Conservation (phyloP, 768 basidiomycete species). For the Tulasnella sp. region DNA sequence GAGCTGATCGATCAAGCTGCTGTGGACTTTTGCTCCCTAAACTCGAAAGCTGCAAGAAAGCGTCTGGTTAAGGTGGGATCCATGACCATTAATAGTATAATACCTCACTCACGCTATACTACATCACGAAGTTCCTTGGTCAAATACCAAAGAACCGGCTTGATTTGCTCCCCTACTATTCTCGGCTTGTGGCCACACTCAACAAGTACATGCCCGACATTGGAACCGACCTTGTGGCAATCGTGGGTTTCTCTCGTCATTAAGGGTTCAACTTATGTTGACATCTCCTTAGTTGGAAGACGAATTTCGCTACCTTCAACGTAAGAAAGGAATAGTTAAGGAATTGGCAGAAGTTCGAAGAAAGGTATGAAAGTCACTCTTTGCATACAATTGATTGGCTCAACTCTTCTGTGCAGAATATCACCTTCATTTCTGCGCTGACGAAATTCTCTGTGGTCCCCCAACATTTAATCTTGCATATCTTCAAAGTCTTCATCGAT, state of each 20-base stretch:
- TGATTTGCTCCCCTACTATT: conserved; percentile 88
- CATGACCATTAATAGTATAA: background rate
- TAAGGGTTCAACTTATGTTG: background rate
- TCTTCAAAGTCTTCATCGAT: conserved; percentile 93
- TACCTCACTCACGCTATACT: background rate
- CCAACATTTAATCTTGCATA: conserved; percentile 80
- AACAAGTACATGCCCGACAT: conserved; percentile 90
- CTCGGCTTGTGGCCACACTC: conserved; percentile 76
- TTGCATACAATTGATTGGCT: background rate
- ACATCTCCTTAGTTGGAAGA: conserved; percentile 62
- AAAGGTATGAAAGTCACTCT: conserved; percentile 52
- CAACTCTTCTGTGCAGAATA: conserved; percentile 43
- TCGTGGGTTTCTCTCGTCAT: conserved; percentile 38
- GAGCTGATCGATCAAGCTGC: conserved; percentile 84
- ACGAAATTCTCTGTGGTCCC: conserved; percentile 95
- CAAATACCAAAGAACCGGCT: conserved; percentile 78
- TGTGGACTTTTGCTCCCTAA: conserved; percentile 90
- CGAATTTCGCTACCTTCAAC: conserved; percentile 88
- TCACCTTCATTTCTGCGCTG: conserved; percentile 73
- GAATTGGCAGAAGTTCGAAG: conserved; percentile 62
- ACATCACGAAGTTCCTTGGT: conserved; percentile 49
- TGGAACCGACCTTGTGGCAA: conserved; percentile 63
- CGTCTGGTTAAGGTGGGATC: conserved; percentile 62
- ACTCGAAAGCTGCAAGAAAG: conserved; percentile 92
- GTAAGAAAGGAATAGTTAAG: conserved; percentile 84